Conservation (phyloP, 176 grass and related monocot species). For the Raddia guianensis region DNA sequence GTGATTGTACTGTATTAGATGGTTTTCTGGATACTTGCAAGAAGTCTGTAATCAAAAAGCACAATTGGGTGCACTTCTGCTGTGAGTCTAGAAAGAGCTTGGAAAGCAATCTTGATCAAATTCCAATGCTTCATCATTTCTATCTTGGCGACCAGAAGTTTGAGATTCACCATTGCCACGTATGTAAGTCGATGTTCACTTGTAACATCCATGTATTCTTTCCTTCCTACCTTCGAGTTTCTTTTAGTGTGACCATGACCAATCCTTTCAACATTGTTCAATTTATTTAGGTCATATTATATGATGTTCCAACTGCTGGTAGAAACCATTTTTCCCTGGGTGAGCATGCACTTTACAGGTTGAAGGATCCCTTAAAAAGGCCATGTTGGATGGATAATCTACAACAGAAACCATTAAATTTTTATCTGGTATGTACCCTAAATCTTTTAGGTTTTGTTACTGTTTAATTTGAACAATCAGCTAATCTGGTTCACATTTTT, state of each 20-base stretch:
- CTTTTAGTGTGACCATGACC: conserved; percentile 26
- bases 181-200: conserved; percentile 79
- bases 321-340: conserved; percentile 75
- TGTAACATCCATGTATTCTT: conserved; percentile 31
- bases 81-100: conserved; percentile 47
- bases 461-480: conserved; percentile 22
- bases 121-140: conserved; percentile 64
- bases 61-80: conserved; percentile 60
- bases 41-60: conserved; percentile 54
- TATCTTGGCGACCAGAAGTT: conserved; percentile 51
- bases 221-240: not conserved
- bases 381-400: conserved; percentile 82
- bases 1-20: conserved; percentile 52
- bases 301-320: conserved; percentile 70
- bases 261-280: conserved; percentile 37
- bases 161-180: conserved; percentile 69
- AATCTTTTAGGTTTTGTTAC: conserved; percentile 27
- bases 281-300: conserved; percentile 76
- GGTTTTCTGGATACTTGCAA: conserved; percentile 56
- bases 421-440: conserved; percentile 72
- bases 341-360: conserved; percentile 46
- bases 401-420: conserved; percentile 49
- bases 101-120: conserved; percentile 40
- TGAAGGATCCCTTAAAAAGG: conserved; percentile 46
- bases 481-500: conserved; percentile 36